These are phyloP conservation scores for Epithemia pelagica DNA, from an alignment of 108 stramenopile genomes.

Conservation along the genomic window DNA sequence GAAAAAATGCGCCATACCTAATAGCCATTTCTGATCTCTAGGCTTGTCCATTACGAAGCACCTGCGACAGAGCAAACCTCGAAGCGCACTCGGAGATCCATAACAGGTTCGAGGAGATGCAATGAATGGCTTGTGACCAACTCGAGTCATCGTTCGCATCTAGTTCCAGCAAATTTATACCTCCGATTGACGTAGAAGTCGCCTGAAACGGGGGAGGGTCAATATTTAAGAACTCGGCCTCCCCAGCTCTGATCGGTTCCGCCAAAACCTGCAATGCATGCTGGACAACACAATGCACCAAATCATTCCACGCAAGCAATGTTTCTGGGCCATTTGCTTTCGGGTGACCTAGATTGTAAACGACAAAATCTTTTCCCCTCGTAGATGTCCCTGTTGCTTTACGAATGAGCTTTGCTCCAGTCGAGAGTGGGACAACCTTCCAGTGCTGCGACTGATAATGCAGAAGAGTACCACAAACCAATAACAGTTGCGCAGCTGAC, in stretches of 20 bases:
- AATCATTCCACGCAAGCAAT: constrained; percentile 42
- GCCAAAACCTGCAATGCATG: constrained; percentile 15
- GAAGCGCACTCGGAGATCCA: constrained; percentile 41
- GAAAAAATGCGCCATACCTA: too few species aligned
- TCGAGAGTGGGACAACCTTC: constrained; percentile 47
- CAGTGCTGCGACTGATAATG: constrained; percentile 37
- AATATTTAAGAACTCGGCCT: not conserved
- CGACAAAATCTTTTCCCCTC: not conserved
- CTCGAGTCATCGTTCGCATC: constrained; percentile 29
- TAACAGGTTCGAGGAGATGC: constrained; percentile 39
- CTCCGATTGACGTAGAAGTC: constrained; percentile 33
- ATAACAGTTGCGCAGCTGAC: constrained; percentile 44
- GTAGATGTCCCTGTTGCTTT: not conserved
- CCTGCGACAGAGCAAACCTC: not conserved
- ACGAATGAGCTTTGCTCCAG: constrained; percentile 55
- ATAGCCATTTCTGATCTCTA: too few species aligned
- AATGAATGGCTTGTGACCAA: constrained; percentile 45
- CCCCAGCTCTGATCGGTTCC: not conserved
- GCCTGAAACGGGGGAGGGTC: constrained; percentile 28
- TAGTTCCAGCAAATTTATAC: constrained; percentile 21
- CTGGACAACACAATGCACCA: constrained; percentile 35
- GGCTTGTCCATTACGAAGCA: too few species aligned
- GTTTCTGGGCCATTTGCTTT: constrained; percentile 8
- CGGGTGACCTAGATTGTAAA: constrained; percentile 17
- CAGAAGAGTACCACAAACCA: constrained; percentile 31